Conservation (phyloP, 176 grass and related monocot genomes). For the Oryza rufipogon region DNA sequence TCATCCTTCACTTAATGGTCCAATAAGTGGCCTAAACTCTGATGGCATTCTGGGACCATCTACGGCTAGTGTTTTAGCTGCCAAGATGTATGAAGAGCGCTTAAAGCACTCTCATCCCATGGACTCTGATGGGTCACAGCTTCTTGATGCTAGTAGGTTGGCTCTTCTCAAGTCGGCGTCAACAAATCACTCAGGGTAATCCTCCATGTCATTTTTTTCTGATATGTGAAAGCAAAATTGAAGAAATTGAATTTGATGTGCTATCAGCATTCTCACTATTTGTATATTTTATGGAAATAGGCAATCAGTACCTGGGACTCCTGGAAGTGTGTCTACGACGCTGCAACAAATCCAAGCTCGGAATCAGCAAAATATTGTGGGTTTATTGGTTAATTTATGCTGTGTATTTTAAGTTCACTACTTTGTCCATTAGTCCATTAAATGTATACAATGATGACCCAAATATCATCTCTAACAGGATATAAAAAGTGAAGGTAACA, state of each 20-base stretch:
- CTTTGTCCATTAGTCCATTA: slow-evolving; percentile 21
- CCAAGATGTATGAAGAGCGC: slow-evolving; percentile 97
- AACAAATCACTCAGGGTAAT: slow-evolving; percentile 84
- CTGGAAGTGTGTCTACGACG: slow-evolving; percentile 81
- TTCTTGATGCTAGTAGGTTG: slow-evolving; percentile 85
- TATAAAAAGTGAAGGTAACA: slow-evolving; percentile 85
- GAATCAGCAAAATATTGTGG: slow-evolving; percentile 85
- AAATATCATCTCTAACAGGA: slow-evolving; percentile 59
- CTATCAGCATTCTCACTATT: slow-evolving; percentile 14
- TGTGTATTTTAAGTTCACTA: slow-evolving; percentile 26
- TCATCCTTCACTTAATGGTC: slow-evolving; percentile 70
- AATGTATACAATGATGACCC: slow-evolving; percentile 27
- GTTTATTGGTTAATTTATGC: slow-evolving; percentile 36
- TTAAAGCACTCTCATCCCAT: slow-evolving; percentile 80
- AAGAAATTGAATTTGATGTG: slow-evolving; percentile 6
- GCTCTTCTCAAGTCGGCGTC: slow-evolving; percentile 88
- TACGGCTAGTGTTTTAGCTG: slow-evolving; percentile 90
- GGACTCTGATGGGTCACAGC: slow-evolving; percentile 83
- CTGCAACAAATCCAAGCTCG: slow-evolving; percentile 93
- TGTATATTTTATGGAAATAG: slow-evolving; percentile 43
- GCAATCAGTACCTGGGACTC: slow-evolving; percentile 75
- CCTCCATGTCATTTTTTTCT: not conserved
- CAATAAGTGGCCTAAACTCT: slow-evolving; percentile 73
- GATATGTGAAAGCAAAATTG: slow-evolving; percentile 10
- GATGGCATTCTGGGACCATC: slow-evolving; percentile 82